Evolutionary conservation across 129 eudicot species (phyloP).

Genomic region (Gnaphalium uliginosum): DNA sequence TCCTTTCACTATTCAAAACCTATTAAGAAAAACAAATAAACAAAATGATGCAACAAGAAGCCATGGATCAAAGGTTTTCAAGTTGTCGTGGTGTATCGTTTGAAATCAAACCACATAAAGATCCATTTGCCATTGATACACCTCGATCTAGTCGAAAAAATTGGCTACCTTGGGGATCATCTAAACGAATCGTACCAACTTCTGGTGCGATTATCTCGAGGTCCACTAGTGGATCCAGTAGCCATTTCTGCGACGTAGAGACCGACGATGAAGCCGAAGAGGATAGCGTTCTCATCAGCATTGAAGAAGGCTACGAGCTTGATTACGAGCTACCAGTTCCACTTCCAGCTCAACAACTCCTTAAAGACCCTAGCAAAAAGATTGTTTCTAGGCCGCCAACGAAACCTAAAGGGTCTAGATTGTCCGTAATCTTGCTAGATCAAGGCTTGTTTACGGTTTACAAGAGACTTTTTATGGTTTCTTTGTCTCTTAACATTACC

Average conservation of each 20-base stretch:
- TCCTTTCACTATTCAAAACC: background rate
- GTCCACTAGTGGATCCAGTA: conserved; percentile 52
- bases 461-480: conserved; percentile 55
- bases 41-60: conserved; percentile 31
- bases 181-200: conserved; percentile 40
- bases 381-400: conserved; percentile 16
- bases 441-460: conserved; percentile 81
- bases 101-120: conserved; percentile 59
- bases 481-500: conserved; percentile 46
- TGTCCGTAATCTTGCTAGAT: conserved; percentile 67
- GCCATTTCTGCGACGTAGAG: conserved; percentile 73
- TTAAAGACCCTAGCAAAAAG: conserved; percentile 28
- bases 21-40: background rate
- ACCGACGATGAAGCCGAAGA: conserved; percentile 38
- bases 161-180: conserved; percentile 58
- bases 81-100: conserved; percentile 78
- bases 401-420: conserved; percentile 42
- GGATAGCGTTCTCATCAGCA: conserved; percentile 27
- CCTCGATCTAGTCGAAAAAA: conserved; percentile 18
- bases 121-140: conserved; percentile 50
- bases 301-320: conserved; percentile 48
- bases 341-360: conserved; percentile 24
- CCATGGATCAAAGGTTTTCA: conserved; percentile 50
- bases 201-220: conserved; percentile 28
- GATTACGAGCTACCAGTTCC: conserved; percentile 2